Base-by-base conservation (phyloP, 2,329 filamentous ascomycete species). In the Trichoderma arundinaceum region DNA sequence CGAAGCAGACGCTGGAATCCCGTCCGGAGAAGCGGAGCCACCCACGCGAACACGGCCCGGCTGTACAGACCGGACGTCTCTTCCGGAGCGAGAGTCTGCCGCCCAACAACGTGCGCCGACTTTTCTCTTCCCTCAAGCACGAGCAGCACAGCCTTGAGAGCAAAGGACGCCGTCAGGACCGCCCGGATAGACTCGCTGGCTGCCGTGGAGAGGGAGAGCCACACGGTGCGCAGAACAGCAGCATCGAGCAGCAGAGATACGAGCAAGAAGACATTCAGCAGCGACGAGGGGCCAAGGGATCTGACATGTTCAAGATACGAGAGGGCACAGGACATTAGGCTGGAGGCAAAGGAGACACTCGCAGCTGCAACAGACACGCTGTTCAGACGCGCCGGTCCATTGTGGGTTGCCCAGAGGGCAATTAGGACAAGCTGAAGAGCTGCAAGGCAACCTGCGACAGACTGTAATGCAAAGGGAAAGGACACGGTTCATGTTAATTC, bases 71-170 rank as follows among this genome's bases (percentile, higher is more conserved):
- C 78, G 65, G 77, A 77, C 33, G 75, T 76, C 43, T 69, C 71
- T 64, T 79, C 78, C 4, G 79, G 78, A 7, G 76, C 75, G n/a
- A 70, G 67, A 63, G 75, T 71, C 13, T 33, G 52, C 52, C 67
- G 68, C 41, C 68, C 64, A n/a, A 77, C 65, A 12, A 80, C 69
- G 41, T 75, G 74, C 1, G 66, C 49, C 8, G 74, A 71, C 71
- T 82, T 82, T 62, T 75, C 77, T 63, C 71, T 69, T 1, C 77
- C 77, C 71, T 82, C 80, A 2, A 79, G 74, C 32, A 78, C 69
- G 17, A 79, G 48, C 67, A 78, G 64, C 0, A 66, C 70, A n/a
- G 74, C 66, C 68, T 81, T 82, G 35, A 79, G 62, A 8, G 35
- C 58, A 52, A 61, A 61, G 5, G 68, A 72, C n/a, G 72, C 70